Conservation (phyloP, 495 filamentous ascomycete species). For the Pseudevernia furfuracea region DNA sequence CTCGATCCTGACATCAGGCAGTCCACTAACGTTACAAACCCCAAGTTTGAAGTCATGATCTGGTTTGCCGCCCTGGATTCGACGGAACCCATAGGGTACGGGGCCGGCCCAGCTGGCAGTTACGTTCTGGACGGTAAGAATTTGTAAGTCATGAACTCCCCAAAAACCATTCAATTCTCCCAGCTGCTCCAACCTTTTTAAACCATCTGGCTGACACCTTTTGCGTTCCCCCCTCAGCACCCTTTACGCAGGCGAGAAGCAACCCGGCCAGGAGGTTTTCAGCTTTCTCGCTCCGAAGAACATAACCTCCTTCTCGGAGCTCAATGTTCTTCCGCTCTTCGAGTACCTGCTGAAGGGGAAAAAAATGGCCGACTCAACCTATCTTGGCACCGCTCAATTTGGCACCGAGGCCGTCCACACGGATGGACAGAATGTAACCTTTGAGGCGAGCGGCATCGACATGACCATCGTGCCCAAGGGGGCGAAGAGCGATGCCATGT, state of each 20-base stretch:
- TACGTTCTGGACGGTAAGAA: background rate
- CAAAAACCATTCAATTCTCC: background rate
- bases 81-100: constrained; percentile 30
- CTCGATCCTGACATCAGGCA: constrained; percentile 32
- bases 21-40: constrained; percentile 28
- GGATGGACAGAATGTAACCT: background rate
- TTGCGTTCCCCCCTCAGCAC: background rate
- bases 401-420: background rate
- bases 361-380: background rate
- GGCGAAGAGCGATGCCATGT: background rate
- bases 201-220: background rate
- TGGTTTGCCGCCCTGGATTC: constrained; percentile 35
- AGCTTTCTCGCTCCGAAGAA: constrained; percentile 4
- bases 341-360: background rate
- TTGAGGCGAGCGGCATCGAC: background rate
- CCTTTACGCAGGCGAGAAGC: background rate
- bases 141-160: background rate
- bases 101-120: background rate
- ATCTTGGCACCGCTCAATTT: background rate
- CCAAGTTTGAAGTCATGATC: constrained; percentile 41
- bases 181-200: background rate
- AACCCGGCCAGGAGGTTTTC: background rate
- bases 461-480: background rate
- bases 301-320: constrained; percentile 1
- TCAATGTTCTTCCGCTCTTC: constrained; percentile 3